A percentile compares a stretch with the other conserved stretches of the same genome.
Evolutionary conservation across 2,329 filamentous ascomycete species (phyloP).

Genomic region (Cytospora mali): DNA sequence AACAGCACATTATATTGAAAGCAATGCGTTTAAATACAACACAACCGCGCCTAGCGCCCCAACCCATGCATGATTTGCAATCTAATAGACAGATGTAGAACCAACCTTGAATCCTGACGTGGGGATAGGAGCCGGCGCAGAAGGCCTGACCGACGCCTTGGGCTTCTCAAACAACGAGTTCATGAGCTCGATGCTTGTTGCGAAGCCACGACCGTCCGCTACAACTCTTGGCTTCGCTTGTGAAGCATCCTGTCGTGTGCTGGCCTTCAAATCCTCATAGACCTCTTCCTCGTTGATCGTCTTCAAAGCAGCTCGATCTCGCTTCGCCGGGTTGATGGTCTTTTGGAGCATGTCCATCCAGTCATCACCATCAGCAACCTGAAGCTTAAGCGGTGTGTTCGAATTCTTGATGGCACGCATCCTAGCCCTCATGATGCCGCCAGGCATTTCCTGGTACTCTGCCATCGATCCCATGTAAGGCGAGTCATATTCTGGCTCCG

Average conservation of each 20-base stretch:
- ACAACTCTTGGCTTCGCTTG: slow-evolving; percentile 39
- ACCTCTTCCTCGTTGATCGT: slow-evolving; percentile 63
- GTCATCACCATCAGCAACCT: slow-evolving; percentile 72
- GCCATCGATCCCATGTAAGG: slow-evolving; percentile 52
- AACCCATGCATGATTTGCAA: slow-evolving; percentile 30
- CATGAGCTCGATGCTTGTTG: slow-evolving; percentile 93
- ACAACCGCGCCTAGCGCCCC: slow-evolving; percentile 34
- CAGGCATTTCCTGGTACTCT: slow-evolving; percentile 56
- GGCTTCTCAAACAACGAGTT: slow-evolving; percentile 85
- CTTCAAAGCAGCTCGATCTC: slow-evolving; percentile 75
- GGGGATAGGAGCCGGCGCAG: slow-evolving; percentile 51
- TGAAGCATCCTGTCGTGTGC: slow-evolving; percentile 36
- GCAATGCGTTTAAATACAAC: slow-evolving; percentile 38
- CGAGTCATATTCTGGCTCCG: slow-evolving; percentile 66
- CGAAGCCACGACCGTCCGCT: slow-evolving; percentile 67
- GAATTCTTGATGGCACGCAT: slow-evolving; percentile 66
- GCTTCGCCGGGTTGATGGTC: slow-evolving; percentile 91
- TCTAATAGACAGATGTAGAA: slow-evolving; percentile 50
- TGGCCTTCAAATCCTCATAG: slow-evolving; percentile 46
- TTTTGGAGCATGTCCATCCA: slow-evolving; percentile 94
- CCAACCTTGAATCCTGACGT: slow-evolving; percentile 86
- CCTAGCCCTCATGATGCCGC: slow-evolving; percentile 64
- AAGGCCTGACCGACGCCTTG: slow-evolving; percentile 58
- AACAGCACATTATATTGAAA: slow-evolving; percentile 40
- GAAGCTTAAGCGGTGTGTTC: slow-evolving; percentile 59